Percentiles rank a stretch among this genome's conserved stretches.
Evolutionary conservation across 768 basidiomycete genomes (phyloP).

Genomic region (Pholiota conissans): DNA sequence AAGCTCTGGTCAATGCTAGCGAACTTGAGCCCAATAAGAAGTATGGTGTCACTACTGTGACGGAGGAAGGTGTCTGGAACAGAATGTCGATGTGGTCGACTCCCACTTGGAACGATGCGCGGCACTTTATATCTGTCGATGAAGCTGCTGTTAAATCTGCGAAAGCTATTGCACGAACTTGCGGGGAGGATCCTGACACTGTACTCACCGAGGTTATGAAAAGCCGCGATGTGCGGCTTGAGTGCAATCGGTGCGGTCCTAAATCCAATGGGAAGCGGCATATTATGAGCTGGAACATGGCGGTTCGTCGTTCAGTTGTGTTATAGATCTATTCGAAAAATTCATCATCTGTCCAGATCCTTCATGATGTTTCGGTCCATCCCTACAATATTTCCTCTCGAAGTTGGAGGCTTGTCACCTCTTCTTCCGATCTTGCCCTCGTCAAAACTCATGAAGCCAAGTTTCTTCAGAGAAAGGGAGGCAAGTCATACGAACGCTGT

Average conservation of each 20-base stretch:
- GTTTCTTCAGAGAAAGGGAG: background rate
- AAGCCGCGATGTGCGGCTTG: slow-evolving; percentile 23
- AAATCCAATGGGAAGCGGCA: no score
- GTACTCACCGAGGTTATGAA: slow-evolving; percentile 20
- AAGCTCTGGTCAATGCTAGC: no score
- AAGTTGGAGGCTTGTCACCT: background rate
- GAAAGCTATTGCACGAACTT: slow-evolving; percentile 21
- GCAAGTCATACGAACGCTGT: background rate
- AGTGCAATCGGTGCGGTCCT: slow-evolving; percentile 33
- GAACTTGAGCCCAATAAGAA: no score
- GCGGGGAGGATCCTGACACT: slow-evolving; percentile 26
- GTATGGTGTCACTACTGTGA: background rate
- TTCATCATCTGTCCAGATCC: slow-evolving; percentile 14
- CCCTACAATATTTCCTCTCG: background rate
- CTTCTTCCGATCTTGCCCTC: background rate
- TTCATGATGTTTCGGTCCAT: slow-evolving; percentile 20
- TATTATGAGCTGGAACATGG: slow-evolving; percentile 35
- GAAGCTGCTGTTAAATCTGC: slow-evolving; percentile 25
- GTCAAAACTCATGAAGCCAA: background rate
- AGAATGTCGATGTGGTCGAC: slow-evolving; percentile 1
- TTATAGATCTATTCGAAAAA: background rate
- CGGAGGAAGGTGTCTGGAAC: slow-evolving; percentile 4
- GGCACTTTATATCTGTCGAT: slow-evolving; percentile 23
- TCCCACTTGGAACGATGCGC: slow-evolving; percentile 23
- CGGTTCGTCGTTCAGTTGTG: slow-evolving; percentile 20